Evolutionary conservation across 768 basidiomycete species (phyloP), one percentile per base, ranked within the genome.

Genomic region (Agaricus blazei): DNA sequence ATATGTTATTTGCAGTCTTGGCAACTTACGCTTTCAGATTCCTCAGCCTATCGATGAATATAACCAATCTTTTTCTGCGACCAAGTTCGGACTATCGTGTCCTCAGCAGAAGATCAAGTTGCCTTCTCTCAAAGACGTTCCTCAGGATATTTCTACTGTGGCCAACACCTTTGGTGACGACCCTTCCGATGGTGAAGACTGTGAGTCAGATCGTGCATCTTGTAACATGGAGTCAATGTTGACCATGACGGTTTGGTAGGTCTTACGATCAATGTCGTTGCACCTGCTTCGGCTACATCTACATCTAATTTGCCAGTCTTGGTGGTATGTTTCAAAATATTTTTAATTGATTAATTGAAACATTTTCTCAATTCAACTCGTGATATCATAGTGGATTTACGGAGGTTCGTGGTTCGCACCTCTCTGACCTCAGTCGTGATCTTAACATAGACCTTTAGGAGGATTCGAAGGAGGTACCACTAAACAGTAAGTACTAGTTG

Each of bases 201-300:
- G 79, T 73, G 54, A 69, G 65, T 72, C 7, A 9, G 24, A 4
- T 15, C 28, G 4, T n/a, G 4, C 36, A 7, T 28, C n/a, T n/a
- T 29, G 11, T 47, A 14, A 11, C 11, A 36, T n/a, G 7, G 28
- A 43, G 7, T 11, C 47, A 9, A 31, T 14, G 51, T 27, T 24
- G 24, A 7, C 48, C 34, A 19, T 19, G 1, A 9, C 9, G 9
- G 9, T 5, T 31, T n/a, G 38, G 6, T 31, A 77, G 81, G 82
- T 67, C 65, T 84, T 26, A 80, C 75, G 1, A 58, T 85, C 42
- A 82, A 84, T 57, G 74, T 84, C 15, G 60, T 80, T 36, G 73
- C 71, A 50, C 81, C 83, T 2, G 62, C 65, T 1, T 64, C 58
- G 34, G 71, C 76, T 0, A 73, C 69, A 0, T 48, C 75, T 1